A percentile compares a stretch with the other conserved stretches of the same genome.
phyloP scores from a whole-genome alignment of 257 asterid genomes.

The Solanum appendiculatum region DNA sequence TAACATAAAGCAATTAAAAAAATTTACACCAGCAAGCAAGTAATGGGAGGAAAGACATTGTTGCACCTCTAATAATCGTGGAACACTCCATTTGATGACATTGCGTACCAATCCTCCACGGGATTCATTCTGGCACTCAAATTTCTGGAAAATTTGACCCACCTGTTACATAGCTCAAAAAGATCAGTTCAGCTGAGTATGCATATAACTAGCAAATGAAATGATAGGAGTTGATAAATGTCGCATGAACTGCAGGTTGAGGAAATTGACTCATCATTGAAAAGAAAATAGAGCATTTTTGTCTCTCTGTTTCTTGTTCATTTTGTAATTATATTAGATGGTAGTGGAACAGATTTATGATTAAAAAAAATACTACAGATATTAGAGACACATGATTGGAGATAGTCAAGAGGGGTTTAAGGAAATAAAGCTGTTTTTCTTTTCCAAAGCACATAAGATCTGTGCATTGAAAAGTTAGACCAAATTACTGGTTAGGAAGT shows the following conservation, averaged over 20 bases:
- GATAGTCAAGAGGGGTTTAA: neutral
- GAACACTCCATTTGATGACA: slow-evolving; percentile 74
- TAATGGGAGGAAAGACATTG: neutral
- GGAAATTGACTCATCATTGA: neutral
- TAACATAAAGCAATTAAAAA: neutral
- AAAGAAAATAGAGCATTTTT: neutral
- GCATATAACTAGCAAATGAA: neutral
- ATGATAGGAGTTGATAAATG: neutral
- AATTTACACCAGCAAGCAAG: neutral
- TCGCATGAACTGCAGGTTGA: neutral
- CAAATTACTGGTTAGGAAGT: neutral
- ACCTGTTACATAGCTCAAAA: slow-evolving; percentile 25
- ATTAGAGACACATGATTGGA: neutral
- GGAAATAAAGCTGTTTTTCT: neutral
- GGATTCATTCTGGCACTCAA: slow-evolving; percentile 51
- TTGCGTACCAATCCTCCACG: slow-evolving; percentile 55
- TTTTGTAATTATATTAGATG: neutral
- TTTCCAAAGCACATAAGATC: neutral
- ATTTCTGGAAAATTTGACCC: slow-evolving; percentile 75
- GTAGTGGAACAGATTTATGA: neutral
- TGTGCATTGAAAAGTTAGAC: neutral
- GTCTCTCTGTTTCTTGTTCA: neutral
- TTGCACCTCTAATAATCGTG: slow-evolving; percentile 60
- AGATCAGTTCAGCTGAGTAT: neutral
- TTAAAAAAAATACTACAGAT: neutral